Percentiles rank a stretch among this genome's conserved stretches.
Conservation (phyloP, 1,284 basidiomycete genomes). For the Rhizoctonia solani region DNA sequence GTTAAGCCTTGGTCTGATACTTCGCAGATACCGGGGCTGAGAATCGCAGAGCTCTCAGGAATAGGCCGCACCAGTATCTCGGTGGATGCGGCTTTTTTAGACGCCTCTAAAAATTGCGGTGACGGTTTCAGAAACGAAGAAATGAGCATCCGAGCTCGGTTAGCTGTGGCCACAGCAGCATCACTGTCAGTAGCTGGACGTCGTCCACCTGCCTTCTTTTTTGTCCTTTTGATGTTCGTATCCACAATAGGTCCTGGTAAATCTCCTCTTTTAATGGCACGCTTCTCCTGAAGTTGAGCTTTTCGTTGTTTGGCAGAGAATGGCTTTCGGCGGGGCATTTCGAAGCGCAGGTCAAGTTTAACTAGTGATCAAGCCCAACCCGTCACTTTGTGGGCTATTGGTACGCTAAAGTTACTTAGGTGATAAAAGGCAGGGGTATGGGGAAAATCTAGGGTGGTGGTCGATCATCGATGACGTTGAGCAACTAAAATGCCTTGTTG, state of each 20-base stretch:
- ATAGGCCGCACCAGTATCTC: constrained; percentile 66
- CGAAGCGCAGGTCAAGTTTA: too few relatives aligned
- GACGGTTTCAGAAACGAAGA: constrained; percentile 73
- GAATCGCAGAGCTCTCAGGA: constrained; percentile 48
- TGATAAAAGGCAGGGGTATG: too few relatives aligned
- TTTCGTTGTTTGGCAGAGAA: constrained; percentile 72
- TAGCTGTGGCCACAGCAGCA: constrained; percentile 11
- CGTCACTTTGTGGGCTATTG: too few relatives aligned
- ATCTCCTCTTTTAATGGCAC: constrained; percentile 83
- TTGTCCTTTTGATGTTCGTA: constrained; percentile 38
- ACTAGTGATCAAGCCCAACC: too few relatives aligned
- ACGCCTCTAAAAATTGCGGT: constrained; percentile 63
- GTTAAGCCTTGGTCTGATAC: constrained; percentile 44
- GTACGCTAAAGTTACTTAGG: too few relatives aligned
- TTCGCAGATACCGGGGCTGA: constrained; percentile 38
- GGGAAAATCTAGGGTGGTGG: neutral
- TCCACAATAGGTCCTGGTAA: constrained; percentile 50
- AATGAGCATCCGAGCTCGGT: constrained; percentile 51
- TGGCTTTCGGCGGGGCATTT: constrained; percentile 61
- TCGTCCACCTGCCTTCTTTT: constrained; percentile 32
- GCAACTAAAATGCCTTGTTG: neutral
- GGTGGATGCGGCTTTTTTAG: constrained; percentile 60
- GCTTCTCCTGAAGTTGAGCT: constrained; percentile 68
- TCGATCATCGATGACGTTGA: neutral
- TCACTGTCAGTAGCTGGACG: constrained; percentile 19